Base-by-base conservation (phyloP, 768 basidiomycete species). In the Phaeotremella skinneri region DNA sequence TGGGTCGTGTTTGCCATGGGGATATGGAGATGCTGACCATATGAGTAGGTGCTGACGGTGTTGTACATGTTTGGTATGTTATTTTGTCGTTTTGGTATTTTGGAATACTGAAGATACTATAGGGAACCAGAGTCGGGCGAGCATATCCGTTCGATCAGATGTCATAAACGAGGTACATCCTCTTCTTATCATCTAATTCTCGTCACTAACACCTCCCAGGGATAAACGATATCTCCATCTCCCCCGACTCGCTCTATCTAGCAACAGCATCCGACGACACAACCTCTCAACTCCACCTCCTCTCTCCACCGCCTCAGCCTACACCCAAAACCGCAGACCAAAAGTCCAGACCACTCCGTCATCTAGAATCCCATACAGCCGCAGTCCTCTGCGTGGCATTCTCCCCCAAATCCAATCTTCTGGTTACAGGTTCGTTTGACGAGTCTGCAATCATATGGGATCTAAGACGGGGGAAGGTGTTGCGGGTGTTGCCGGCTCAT, bases 391-490 rank as follows among this genome's bases (percentile, higher is more conserved):
- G 91, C 63, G 82, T 97, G 21, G 89, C 91, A 69, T 98, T 87
- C 78, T 92, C 89, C 67, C 92, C 91, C 0, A 83, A 86, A 72
- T 89, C 89, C 0, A 93, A 91, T 75, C 79, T 99, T 31, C 80
- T 98, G 53, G 96, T 89, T 16, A 93, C 90, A 21, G 96, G 96
- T 29, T 89, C 89, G 1, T 93, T 89, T 70, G 96, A 99, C 68
- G 96, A 99, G 80, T 91, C 89, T 16, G 89, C 98, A 17, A 84
- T 90, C 49, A 83, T 98, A n/a, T 98, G 94, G 94, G 93, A 99
- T 75, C 86, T 94, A 26, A 85, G 89, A 25, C 81, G 87, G 83
- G 94, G 90, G 17, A 87, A 83, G 72, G 85, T 86, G n/a, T 77
- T 97, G 72, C 87, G 89, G 75, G 85, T 88, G 16, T 80, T 98